These are phyloP conservation scores for Typha latifolia DNA, from an alignment of 176 grass and related monocot species.

Conservation along the genomic window DNA sequence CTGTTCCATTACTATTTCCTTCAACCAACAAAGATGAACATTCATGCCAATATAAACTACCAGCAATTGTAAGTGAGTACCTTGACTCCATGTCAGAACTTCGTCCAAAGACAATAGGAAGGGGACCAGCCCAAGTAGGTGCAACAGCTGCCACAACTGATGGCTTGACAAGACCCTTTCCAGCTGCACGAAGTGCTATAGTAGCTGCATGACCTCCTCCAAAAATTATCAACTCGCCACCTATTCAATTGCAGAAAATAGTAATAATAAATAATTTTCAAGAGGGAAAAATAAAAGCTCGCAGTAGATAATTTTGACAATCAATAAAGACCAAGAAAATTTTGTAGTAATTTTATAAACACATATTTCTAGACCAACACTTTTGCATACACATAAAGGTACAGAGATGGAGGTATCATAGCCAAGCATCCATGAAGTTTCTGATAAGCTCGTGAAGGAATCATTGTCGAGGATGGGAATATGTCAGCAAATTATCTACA, in stretches of 20 bases:
- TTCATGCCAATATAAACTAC: constrained; percentile 6
- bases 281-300: no score
- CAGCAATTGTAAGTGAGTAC: constrained; percentile 12
- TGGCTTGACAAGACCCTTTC: constrained; percentile 68
- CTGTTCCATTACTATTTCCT: no score
- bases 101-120: constrained; percentile 94
- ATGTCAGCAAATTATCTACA: no score
- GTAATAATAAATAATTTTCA: not conserved
- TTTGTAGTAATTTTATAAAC: no score
- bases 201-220: constrained; percentile 95
- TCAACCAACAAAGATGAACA: not conserved
- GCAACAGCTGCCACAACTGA: constrained; percentile 67
- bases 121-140: constrained; percentile 92
- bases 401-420: no score
- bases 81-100: constrained; percentile 84
- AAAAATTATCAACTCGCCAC: constrained; percentile 62
- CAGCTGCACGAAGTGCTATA: constrained; percentile 69
- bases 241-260: constrained; percentile 31
- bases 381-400: no score
- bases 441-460: no score
- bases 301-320: no score
- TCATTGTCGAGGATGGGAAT: no score
- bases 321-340: no score
- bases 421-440: no score
- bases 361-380: no score